A percentile compares a stretch with the other conserved stretches of the same genome.
These are phyloP conservation scores for Parafenestella ontariensis DNA, from an alignment of 2,329 filamentous ascomycete species.

Conservation along the genomic window DNA sequence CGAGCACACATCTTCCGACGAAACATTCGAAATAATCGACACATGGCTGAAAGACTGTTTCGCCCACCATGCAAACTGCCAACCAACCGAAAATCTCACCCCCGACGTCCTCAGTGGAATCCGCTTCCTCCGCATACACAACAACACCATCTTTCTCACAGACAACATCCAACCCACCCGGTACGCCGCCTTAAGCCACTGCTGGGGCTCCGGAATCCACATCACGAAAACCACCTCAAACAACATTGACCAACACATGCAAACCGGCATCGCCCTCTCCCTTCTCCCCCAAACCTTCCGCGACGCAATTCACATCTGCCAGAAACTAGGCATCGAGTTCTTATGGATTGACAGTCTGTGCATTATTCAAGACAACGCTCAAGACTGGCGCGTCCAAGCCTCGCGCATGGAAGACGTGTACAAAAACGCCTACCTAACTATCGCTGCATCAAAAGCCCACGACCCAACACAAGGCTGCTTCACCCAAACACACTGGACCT, in stretches of 20 bases:
- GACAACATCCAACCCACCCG: not conserved
- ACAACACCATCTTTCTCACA: not conserved
- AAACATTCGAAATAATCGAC: not conserved
- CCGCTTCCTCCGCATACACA: not conserved
- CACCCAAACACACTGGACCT: not conserved
- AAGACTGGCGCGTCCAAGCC: not conserved
- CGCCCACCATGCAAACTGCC: not conserved
- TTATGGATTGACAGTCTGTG: constrained; percentile 12
- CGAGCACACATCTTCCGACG: not conserved
- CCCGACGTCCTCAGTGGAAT: not conserved
- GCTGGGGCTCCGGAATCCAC: constrained; percentile 1
- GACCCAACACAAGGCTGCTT: not conserved
- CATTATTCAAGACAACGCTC: constrained; percentile 2
- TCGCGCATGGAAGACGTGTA: constrained; percentile 4
- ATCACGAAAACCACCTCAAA: not conserved
- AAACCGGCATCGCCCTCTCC: not conserved
- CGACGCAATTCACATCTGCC: not conserved
- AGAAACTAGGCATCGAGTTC: not conserved
- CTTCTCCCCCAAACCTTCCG: not conserved
- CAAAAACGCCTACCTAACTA: not conserved
- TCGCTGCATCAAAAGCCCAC: not conserved
- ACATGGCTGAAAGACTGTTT: not conserved
- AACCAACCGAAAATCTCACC: too few relatives aligned
- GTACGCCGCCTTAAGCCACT: constrained; percentile 2
- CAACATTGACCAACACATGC: not conserved